Base-by-base conservation (phyloP, 2,329 filamentous ascomycete genomes). In the Aurifilum marmelostoma region DNA sequence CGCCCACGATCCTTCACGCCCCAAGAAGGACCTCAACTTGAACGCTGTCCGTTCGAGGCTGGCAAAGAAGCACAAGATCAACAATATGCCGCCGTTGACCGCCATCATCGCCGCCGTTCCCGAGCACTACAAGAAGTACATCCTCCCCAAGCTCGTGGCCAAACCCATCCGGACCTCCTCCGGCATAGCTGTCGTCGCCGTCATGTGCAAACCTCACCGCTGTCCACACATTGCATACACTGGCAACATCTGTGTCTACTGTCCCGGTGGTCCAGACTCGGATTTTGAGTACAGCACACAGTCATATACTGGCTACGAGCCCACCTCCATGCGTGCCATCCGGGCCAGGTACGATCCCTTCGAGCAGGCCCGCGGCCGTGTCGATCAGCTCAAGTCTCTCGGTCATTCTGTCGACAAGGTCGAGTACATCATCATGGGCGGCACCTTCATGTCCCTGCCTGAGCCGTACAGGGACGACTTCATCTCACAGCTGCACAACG, bases 51-150 rank as follows among this genome's bases (percentile, higher is more conserved):
- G 96, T 60, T 90, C 92, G 67, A 94, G 94, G 77, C 89, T 97
- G 71, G 88, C 96, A 60, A 97, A 96, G 83, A 98, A 97, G 83
- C 94, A 98, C 83, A 92, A 90, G 78, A 84, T 99, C 71, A 91
- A 89, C 79, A 93, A 89, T 71, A 92, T 97, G 74, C 96, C 96
- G 41, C 93, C 97, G 34, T 83, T 99, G 73, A 98, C 95, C 11
- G 95, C 96, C 70, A 99, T 99, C 77, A 98, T 99, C 77, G 93
- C 96, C 67, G 96, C 96, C 12, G 95, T 99, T 47, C 97, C 97
- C n/a, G 96, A 99, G 79, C 94, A 98, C 79, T 97, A 98, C 83
- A 99, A 98, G 85, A 99, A 98, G 83, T 98, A 98, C 76, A 97
- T 99, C 71, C 82, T 98, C 71, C 96, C 94, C 27, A 97, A 97